A percentile compares a stretch with the other conserved stretches of the same genome.
Evolutionary conservation across 108 stramenopile genomes (phyloP).

Genomic region (Cylindrotheca fusiformis): DNA sequence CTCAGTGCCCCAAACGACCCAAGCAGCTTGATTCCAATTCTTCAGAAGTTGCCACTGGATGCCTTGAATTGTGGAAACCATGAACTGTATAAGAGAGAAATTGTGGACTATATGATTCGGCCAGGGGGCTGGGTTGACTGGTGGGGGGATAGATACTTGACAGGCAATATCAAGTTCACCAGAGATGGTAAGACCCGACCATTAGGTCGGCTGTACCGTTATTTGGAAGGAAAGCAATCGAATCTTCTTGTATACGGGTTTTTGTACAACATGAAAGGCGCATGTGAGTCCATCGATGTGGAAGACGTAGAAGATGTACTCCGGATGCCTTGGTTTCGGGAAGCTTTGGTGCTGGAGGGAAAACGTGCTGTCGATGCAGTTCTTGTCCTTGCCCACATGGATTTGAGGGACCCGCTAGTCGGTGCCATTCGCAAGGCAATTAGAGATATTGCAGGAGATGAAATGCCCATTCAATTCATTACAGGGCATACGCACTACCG

Average conservation of each 20-base stretch:
- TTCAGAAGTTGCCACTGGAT: constrained; percentile 75
- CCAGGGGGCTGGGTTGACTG: constrained; percentile 66
- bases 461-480: constrained; percentile 76
- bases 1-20: constrained; percentile 26
- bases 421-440: constrained; percentile 40
- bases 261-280: constrained; percentile 60
- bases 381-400: constrained; percentile 80
- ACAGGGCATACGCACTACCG: constrained; percentile 74
- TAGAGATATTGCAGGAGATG: constrained; percentile 39
- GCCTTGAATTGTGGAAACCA: constrained; percentile 76
- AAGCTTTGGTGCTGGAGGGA: constrained; percentile 16
- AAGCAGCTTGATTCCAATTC: constrained; percentile 44
- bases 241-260: constrained; percentile 73
- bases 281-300: constrained; percentile 38
- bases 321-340: constrained; percentile 56
- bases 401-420: constrained; percentile 53
- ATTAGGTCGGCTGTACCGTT: constrained; percentile 47
- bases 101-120: constrained; percentile 36
- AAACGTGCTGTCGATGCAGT: constrained; percentile 64
- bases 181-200: constrained; percentile 21
- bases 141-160: constrained; percentile 68
- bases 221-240: constrained; percentile 54
- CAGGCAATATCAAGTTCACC: constrained; percentile 52
- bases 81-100: constrained; percentile 47
- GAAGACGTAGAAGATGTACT: constrained; percentile 46